Evolutionary conservation across 2,329 filamentous ascomycete genomes (phyloP).

Genomic region (Hortaea sp.): DNA sequence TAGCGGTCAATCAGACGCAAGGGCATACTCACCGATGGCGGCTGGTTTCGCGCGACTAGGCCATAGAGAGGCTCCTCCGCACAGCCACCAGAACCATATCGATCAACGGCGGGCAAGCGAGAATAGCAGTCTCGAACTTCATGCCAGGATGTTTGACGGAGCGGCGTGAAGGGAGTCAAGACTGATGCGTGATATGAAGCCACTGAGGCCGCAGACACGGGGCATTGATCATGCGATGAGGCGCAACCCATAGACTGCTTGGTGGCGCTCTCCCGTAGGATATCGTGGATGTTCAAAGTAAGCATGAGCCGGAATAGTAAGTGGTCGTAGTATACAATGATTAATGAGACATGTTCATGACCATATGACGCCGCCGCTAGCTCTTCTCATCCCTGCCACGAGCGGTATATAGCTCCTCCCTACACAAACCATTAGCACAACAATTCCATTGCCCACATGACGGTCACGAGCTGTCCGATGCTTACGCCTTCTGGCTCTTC

Average conservation of each 20-base stretch:
- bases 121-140: slow-evolving; percentile 3
- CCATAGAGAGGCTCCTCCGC: background rate
- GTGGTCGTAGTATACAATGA: no score
- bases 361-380: background rate
- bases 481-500: slow-evolving; percentile 30
- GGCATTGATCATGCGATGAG: no score
- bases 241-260: no score
- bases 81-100: background rate
- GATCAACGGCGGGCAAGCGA: background rate
- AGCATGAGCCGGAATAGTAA: background rate
- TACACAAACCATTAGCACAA: background rate
- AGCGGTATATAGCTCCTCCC: slow-evolving; percentile 10
- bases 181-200: background rate
- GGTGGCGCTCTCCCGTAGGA: background rate
- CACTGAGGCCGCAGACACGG: background rate
- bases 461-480: background rate
- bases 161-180: background rate
- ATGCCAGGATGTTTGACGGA: slow-evolving; percentile 5
- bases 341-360: no score
- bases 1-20: background rate
- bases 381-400: slow-evolving; percentile 13
- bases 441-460: background rate
- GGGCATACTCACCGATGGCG: slow-evolving; percentile 7
- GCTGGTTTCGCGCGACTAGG: slow-evolving; percentile 6
- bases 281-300: background rate